Evolutionary conservation across 257 asterid genomes (phyloP).

Genomic region (Przewalskia tangutica): DNA sequence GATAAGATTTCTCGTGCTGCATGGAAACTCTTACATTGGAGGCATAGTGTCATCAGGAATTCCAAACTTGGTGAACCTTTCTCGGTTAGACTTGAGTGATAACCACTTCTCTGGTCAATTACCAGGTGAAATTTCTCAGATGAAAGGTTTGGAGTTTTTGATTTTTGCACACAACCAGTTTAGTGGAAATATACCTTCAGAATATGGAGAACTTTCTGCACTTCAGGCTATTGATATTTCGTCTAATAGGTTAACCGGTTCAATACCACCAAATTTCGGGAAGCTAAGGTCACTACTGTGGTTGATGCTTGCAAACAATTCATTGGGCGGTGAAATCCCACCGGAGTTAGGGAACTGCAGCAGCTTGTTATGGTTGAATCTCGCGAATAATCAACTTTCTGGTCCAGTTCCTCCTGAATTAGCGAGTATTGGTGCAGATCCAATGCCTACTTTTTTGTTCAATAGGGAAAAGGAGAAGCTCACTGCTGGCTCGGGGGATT

Average conservation of each 20-base stretch:
- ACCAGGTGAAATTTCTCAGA: slow-evolving; percentile 47
- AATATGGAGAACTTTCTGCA: slow-evolving; percentile 53
- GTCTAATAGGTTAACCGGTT: slow-evolving; percentile 45
- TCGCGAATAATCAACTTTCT: slow-evolving; percentile 52
- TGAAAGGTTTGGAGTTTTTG: slow-evolving; percentile 48
- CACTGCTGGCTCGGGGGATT: slow-evolving; percentile 68
- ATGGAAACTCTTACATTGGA: slow-evolving; percentile 44
- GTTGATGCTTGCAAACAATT: slow-evolving; percentile 76
- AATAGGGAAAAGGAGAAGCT: slow-evolving; percentile 30
- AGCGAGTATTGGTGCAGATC: slow-evolving; percentile 43
- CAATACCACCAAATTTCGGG: slow-evolving; percentile 58
- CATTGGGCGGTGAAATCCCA: slow-evolving; percentile 49
- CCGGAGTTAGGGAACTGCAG: slow-evolving; percentile 66
- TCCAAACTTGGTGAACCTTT: slow-evolving; percentile 41
- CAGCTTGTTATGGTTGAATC: slow-evolving; percentile 76
- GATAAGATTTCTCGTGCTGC: slow-evolving; percentile 57
- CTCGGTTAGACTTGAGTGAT: slow-evolving; percentile 71
- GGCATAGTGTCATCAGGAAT: slow-evolving; percentile 55
- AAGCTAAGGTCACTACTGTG: slow-evolving; percentile 52
- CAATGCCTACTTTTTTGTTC: slow-evolving; percentile 39
- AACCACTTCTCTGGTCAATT: slow-evolving; percentile 58
- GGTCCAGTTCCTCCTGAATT: slow-evolving; percentile 46
- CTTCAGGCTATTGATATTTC: slow-evolving; percentile 89
- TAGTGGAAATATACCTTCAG: slow-evolving; percentile 57
- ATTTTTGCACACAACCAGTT: slow-evolving; percentile 63